These are phyloP conservation scores for Amylostereum chailletii DNA, from an alignment of 1,284 basidiomycete species.

Conservation along the genomic window DNA sequence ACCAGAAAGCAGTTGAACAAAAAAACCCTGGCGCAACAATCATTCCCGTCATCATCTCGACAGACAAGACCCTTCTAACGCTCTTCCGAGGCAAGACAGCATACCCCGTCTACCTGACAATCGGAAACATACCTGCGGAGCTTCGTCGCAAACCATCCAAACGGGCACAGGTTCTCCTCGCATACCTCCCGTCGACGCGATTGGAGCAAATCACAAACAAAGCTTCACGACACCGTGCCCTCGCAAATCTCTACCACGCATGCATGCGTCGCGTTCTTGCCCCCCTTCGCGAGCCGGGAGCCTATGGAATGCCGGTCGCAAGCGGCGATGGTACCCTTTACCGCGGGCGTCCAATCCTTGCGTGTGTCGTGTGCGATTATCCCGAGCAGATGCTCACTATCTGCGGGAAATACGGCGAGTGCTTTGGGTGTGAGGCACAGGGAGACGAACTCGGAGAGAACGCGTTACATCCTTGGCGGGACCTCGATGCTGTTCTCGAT, in stretches of 20 bases:
- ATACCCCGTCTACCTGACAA: neutral
- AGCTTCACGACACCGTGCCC: neutral
- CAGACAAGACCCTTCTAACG: neutral
- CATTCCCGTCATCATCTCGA: neutral
- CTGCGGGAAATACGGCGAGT: slow-evolving; percentile 4
- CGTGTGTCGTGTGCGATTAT: slow-evolving; percentile 15
- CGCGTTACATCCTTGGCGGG: neutral
- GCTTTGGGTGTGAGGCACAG: neutral
- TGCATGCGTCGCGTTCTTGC: slow-evolving; percentile 14
- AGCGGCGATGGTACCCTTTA: slow-evolving; percentile 12
- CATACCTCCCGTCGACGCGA: neutral
- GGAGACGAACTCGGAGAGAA: neutral
- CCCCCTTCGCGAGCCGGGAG: slow-evolving; percentile 9
- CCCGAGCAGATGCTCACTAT: slow-evolving; percentile 17
- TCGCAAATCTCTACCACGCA: slow-evolving; percentile 13
- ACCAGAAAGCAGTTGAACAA: neutral
- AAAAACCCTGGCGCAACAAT: neutral
- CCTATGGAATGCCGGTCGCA: slow-evolving; percentile 11
- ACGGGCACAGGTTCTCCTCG: neutral
- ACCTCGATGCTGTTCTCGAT: neutral
- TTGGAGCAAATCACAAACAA: neutral
- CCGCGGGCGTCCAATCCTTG: slow-evolving; percentile 14
- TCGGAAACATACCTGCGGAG: neutral
- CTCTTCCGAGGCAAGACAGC: neutral
- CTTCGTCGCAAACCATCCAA: neutral